These are phyloP conservation scores for Solanum clarkiae DNA, from an alignment of 257 asterid genomes.

Conservation along the genomic window DNA sequence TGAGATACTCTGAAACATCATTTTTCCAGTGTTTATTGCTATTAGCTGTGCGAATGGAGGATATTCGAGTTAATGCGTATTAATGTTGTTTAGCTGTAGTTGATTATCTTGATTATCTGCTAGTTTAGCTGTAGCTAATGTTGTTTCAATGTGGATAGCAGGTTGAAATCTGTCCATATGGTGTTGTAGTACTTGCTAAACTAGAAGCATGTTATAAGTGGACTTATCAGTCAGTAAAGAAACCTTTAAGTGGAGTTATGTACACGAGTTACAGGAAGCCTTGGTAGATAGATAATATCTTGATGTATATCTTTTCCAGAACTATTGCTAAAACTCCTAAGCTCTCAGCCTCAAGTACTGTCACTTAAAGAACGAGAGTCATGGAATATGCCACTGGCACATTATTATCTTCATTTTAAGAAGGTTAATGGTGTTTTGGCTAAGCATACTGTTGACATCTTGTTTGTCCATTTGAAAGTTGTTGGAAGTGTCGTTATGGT, in stretches of 20 bases:
- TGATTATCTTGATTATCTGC: slow-evolving; percentile 5
- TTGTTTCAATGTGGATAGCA: neutral
- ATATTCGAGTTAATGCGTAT: too few species aligned
- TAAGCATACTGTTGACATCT: too few species aligned
- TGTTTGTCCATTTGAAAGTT: too few species aligned
- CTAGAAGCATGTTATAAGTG: neutral
- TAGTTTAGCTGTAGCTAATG: neutral
- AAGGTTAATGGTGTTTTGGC: too few species aligned
- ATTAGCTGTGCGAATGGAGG: too few species aligned
- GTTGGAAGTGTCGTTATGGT: too few species aligned
- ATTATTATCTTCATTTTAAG: neutral
- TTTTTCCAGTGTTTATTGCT: too few species aligned
- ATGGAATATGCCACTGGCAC: neutral
- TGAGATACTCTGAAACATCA: too few species aligned
- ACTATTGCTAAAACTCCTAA: neutral
- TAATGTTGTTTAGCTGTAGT: too few species aligned
- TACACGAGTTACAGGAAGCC: neutral
- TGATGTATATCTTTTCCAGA: neutral
- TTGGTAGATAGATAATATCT: neutral
- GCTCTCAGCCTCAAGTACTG: neutral
- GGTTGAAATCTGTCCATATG: neutral
- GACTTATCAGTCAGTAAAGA: neutral
- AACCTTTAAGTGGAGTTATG: neutral
- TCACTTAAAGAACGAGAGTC: neutral
- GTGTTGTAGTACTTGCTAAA: neutral